Evolutionary conservation across 371 early-diverging fungal genomes (phyloP), one percentile per base, ranked within the genome.

Genomic region (Mucor piriformis): DNA sequence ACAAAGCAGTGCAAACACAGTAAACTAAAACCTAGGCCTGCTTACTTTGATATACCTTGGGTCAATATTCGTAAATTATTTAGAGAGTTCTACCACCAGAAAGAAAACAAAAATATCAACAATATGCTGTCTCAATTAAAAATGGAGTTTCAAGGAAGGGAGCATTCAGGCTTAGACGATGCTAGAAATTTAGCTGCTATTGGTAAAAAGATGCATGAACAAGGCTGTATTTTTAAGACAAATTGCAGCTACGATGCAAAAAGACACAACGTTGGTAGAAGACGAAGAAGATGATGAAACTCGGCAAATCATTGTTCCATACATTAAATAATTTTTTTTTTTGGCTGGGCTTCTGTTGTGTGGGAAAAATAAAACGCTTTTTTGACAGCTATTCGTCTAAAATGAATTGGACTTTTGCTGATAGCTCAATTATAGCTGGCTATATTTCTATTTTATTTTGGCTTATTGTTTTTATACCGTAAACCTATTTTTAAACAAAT

Each of bases 91-190:
- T 87, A 85, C 58, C 67, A 81, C 10, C 48, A 68, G 47, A 58
- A 56, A 27, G 61, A 66, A 18, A 67, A 73, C 67, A 61, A 67
- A 24, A 88, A 86, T 54, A 82, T 92, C 33, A 64, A 54, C 2
- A 74, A 72, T 2, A 94, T 92, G 92, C 66, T 94, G 35, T 43
- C 50, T 6, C 68, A 63, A 11, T 59, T 91, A 23, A 74, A 74
- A 1, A 68, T 90, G 77, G 27, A 53, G 15, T 91, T 92, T 66
- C 72, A 84, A 54, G 95, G 95, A 11, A 67, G 86, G 54, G 80
- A 86, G 52, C 95, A 93, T 66, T 86, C 85, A 8, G 95, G 95
- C 0, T 73, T 92, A 42, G 92, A 92, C 65, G 93, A 94, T 70
- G 83, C 93, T 0, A 55, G 83, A 29, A 92, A 89, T 70, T 73